These are phyloP conservation scores for Entonaema liquescens DNA, from an alignment of 495 filamentous ascomycete species.

Conservation along the genomic window DNA sequence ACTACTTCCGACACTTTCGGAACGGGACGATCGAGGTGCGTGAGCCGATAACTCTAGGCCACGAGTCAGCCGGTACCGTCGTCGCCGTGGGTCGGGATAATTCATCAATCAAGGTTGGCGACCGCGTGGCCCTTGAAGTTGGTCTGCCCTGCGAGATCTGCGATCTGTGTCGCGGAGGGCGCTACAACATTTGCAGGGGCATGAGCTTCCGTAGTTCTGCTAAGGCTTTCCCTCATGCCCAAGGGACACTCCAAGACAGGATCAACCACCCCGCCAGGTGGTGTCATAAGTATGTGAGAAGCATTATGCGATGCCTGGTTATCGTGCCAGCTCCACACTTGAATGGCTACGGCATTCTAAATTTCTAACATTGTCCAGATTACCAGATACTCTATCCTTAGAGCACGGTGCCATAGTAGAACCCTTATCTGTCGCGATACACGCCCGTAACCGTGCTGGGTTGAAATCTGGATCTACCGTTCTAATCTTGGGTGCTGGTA, in stretches of 20 bases:
- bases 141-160: slow-evolving; percentile 81
- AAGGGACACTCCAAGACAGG: slow-evolving; percentile 82
- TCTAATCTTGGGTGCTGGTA: slow-evolving; percentile 82
- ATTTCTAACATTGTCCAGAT: slow-evolving; percentile 49
- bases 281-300: slow-evolving; percentile 65
- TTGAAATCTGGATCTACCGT: slow-evolving; percentile 64
- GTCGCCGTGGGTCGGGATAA: slow-evolving; percentile 54
- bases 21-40: slow-evolving; percentile 72
- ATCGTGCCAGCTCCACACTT: background rate
- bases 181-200: slow-evolving; percentile 86
- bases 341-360: too few relatives aligned
- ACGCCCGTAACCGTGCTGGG: slow-evolving; percentile 71
- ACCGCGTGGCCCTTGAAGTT: slow-evolving; percentile 84
- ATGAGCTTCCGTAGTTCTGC: slow-evolving; percentile 84
- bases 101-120: slow-evolving; percentile 63
- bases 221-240: slow-evolving; percentile 78
- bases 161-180: slow-evolving; percentile 68
- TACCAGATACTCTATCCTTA: slow-evolving; percentile 69
- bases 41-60: slow-evolving; percentile 70
- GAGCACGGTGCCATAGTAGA: slow-evolving; percentile 80
- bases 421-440: slow-evolving; percentile 81
- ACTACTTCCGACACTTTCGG: slow-evolving; percentile 73
- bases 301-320: background rate
- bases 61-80: slow-evolving; percentile 68
- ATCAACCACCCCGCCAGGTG: slow-evolving; percentile 78